Evolutionary conservation across 768 basidiomycete genomes (phyloP).

Genomic region (Calvatia gigantea): DNA sequence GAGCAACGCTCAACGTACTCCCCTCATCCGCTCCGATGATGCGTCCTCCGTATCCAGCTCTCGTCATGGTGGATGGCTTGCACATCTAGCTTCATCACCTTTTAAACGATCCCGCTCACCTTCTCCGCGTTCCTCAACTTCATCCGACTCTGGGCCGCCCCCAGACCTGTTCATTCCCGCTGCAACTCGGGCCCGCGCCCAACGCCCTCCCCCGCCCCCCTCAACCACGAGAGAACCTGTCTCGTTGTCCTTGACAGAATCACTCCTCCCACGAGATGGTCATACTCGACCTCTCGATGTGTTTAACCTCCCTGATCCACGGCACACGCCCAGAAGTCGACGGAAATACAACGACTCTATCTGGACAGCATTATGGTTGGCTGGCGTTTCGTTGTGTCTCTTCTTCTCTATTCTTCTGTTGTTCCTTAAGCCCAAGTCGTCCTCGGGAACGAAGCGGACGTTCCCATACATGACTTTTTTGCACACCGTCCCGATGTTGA

Average conservation of each 20-base stretch:
- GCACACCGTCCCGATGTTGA: constrained; percentile 75
- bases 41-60: constrained; percentile 31
- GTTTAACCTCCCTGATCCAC: constrained; percentile 76
- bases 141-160: constrained; percentile 38
- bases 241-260: constrained; percentile 74
- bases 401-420: constrained; percentile 65
- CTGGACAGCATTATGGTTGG: constrained; percentile 69
- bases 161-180: constrained; percentile 37
- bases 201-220: constrained; percentile 40
- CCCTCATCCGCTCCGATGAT: constrained; percentile 33
- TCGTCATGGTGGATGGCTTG: constrained; percentile 61
- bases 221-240: constrained; percentile 35
- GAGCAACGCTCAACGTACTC: constrained; percentile 31
- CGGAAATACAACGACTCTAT: constrained; percentile 72
- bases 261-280: constrained; percentile 74
- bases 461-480: constrained; percentile 70
- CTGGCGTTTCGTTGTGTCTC: constrained; percentile 54
- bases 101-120: constrained; percentile 26
- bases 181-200: constrained; percentile 24
- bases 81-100: constrained; percentile 70
- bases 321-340: constrained; percentile 57
- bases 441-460: constrained; percentile 29
- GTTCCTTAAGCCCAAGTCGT: constrained; percentile 50
- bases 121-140: constrained; percentile 40
- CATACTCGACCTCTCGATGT: constrained; percentile 58